These are phyloP conservation scores for Erigeron philadelphicus DNA, from an alignment of 140 eudicot genomes.

Conservation along the genomic window DNA sequence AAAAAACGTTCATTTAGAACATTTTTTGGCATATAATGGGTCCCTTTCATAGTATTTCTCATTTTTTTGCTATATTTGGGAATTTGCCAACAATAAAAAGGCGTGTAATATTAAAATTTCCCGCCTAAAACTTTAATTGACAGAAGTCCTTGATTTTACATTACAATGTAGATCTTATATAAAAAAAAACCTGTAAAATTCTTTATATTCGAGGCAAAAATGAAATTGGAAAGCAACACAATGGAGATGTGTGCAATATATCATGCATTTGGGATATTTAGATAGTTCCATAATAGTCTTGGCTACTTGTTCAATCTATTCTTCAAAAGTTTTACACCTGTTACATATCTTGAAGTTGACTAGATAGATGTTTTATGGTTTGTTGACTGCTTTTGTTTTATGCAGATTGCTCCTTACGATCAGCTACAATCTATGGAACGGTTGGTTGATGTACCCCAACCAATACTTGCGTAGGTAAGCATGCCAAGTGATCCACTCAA, in stretches of 20 bases:
- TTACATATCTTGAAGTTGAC: not conserved
- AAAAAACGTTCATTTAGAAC: not conserved
- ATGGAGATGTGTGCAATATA: not conserved
- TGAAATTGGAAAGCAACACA: no score
- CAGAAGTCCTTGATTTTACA: no score
- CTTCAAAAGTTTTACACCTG: not conserved
- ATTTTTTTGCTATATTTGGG: not conserved
- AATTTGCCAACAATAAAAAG: not conserved
- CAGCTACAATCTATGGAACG: constrained; percentile 93
- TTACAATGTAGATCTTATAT: not conserved
- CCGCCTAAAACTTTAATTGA: not conserved
- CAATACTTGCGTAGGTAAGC: constrained; percentile 44
- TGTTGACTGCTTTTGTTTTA: constrained; percentile 23
- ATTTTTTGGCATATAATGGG: not conserved
- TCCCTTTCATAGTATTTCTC: not conserved
- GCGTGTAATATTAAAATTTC: not conserved
- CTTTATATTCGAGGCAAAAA: not conserved
- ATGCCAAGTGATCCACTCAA: not conserved
- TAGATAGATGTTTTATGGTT: not conserved
- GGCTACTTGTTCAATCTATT: not conserved
- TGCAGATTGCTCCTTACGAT: constrained; percentile 99
- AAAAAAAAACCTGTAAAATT: not conserved
- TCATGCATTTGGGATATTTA: not conserved
- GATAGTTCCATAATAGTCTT: not conserved
- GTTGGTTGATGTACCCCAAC: constrained; percentile 71